These are phyloP conservation scores for Boletus smithii DNA, from an alignment of 1,284 basidiomycete genomes.

Conservation along the genomic window DNA sequence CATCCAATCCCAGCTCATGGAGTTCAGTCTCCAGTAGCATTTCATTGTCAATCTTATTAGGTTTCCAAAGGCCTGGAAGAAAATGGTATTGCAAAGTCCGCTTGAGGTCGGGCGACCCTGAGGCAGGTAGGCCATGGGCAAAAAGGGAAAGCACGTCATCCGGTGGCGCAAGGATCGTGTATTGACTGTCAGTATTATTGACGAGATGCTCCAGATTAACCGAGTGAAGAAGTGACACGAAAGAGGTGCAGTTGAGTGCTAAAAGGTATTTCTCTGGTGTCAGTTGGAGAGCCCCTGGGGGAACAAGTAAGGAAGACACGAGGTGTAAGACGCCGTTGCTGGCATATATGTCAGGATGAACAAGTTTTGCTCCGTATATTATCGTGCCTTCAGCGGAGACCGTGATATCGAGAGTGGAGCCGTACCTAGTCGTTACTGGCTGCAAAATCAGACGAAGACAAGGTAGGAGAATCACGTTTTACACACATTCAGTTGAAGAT, in stretches of 20 bases:
- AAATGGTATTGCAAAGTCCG: slow-evolving; percentile 82
- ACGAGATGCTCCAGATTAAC: slow-evolving; percentile 76
- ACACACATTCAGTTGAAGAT: slow-evolving; percentile 54
- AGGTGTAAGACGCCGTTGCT: slow-evolving; percentile 95
- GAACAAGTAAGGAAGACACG: slow-evolving; percentile 79
- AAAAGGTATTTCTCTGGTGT: slow-evolving; percentile 93
- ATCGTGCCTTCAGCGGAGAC: slow-evolving; percentile 51
- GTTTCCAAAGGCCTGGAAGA: slow-evolving; percentile 71
- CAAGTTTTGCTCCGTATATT: slow-evolving; percentile 64
- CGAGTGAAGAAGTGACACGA: slow-evolving; percentile 85
- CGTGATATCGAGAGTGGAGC: slow-evolving; percentile 61
- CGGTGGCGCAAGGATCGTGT: slow-evolving; percentile 85
- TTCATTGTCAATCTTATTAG: slow-evolving; percentile 67
- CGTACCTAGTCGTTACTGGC: slow-evolving; percentile 69
- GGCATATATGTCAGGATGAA: slow-evolving; percentile 80
- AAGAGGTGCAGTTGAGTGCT: slow-evolving; percentile 85
- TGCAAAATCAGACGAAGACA: slow-evolving; percentile 16
- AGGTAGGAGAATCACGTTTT: slow-evolving; percentile 1
- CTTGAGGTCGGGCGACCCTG: slow-evolving; percentile 64
- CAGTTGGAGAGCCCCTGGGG: slow-evolving; percentile 70
- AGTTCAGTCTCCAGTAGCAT: slow-evolving; percentile 80
- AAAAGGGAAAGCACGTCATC: slow-evolving; percentile 79
- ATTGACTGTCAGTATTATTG: slow-evolving; percentile 66
- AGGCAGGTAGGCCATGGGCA: slow-evolving; percentile 55
- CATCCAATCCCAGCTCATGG: slow-evolving; percentile 61